Base-by-base conservation (phyloP, 768 basidiomycete genomes). In the Tulasnella sp. region DNA sequence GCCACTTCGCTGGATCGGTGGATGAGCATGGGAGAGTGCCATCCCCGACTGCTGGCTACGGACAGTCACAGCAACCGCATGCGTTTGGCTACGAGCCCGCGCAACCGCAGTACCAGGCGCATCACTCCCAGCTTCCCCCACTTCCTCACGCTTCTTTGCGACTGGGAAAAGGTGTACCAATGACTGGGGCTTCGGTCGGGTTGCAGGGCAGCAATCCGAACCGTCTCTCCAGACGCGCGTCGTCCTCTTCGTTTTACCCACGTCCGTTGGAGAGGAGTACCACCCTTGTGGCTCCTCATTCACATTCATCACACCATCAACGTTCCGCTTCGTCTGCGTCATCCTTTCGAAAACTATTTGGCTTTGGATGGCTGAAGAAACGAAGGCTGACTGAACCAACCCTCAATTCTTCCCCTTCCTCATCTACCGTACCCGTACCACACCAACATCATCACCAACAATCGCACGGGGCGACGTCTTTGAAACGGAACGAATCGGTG, bases 221-320 rank as follows among this genome's bases (percentile, higher is more conserved):
- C 43, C 54, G 38, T 56, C 55, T 56, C 44, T 44, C 55, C 44
- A 21, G 55, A 29, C 34, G 55, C 43, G 55, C 2, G 29, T 56
- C 55, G 4, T 59, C 58, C 27, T 59, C 58, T 51, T 59, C 58
- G 19, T 59, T 59, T 23, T 59, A 59, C 24, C 58, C 58, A 49
- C 58, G 58, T 49, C 47, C 48, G 24, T 59, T 59, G 47, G 7
- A 27, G 45, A 30, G 58, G 45, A 43, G 45, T 32, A 21, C 48
- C 42, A 59, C 47, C 49, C 50, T 47, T n/a, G 32, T 42, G 11
- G 24, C n/a, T 49, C 4, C 11, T 21, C 48, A n/a, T n/a, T n/a
- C n/a, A n/a, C n/a, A n/a, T n/a, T n/a, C n/a, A n/a, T n/a, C 48
- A 32, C 27, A 45, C 17, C 30, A 32, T 19, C 30, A 56, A 43